Percentiles rank a stretch among this genome's conserved stretches.
Conservation (phyloP, 371 early-diverging fungal species). For the Chytridium lagenaria region DNA sequence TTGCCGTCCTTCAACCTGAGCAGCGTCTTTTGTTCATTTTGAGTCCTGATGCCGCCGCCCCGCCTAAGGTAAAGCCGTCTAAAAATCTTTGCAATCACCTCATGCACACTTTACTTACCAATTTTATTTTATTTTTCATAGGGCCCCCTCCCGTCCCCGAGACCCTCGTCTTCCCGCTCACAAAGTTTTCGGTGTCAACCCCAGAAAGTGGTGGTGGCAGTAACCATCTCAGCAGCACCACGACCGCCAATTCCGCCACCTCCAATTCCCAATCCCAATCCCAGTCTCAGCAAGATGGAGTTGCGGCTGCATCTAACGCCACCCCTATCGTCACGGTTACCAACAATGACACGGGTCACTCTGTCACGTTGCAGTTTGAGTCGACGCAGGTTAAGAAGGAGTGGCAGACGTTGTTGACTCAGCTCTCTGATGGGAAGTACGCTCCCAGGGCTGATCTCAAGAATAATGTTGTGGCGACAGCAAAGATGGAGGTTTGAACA, state of each 20-base stretch:
- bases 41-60: background rate
- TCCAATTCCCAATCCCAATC: too few relatives aligned
- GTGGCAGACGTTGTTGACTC: background rate
- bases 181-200: slow-evolving; percentile 1
- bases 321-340: background rate
- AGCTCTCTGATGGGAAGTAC: background rate
- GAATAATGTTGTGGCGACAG: too few relatives aligned
- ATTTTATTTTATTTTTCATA: background rate
- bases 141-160: slow-evolving; percentile 12
- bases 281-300: too few relatives aligned
- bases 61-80: background rate
- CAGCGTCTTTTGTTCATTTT: background rate
- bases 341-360: background rate
- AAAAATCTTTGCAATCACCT: background rate
- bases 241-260: background rate
- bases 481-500: too few relatives aligned
- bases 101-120: background rate
- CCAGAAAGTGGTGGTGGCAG: background rate
- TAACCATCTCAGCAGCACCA: background rate
- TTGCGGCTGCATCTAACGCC: background rate
- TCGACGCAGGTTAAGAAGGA: background rate
- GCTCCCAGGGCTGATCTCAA: too few relatives aligned
- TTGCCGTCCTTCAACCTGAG: slow-evolving; percentile 6
- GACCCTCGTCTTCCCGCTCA: slow-evolving; percentile 8
- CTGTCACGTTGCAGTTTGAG: slow-evolving; percentile 16